Percentiles rank a stretch among this genome's conserved stretches.
Evolutionary conservation across 192 early-diverging fungal genomes (phyloP).

Genomic region (Linnemannia hyalina): DNA sequence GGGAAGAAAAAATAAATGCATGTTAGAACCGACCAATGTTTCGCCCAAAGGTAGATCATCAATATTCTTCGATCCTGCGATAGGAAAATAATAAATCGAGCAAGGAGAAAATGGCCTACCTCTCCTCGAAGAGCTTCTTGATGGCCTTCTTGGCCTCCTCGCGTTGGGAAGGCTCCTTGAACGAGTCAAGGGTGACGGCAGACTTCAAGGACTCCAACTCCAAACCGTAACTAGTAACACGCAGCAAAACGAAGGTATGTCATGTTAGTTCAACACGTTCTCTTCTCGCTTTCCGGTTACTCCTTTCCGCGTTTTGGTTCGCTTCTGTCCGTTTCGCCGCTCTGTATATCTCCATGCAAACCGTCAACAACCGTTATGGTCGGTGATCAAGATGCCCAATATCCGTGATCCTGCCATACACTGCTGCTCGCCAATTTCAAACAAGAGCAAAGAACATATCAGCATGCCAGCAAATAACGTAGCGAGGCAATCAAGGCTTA

Average conservation of each 20-base stretch:
- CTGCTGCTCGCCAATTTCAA: background rate
- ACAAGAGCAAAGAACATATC: background rate
- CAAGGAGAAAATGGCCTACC: slow-evolving; percentile 19
- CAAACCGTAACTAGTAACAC: slow-evolving; percentile 82
- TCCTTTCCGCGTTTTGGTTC: background rate
- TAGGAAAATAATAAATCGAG: background rate
- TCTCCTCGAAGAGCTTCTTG: slow-evolving; percentile 97
- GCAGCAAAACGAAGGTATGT: background rate
- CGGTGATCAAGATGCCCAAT: background rate
- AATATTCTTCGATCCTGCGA: background rate
- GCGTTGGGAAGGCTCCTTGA: slow-evolving; percentile 97
- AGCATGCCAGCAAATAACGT: background rate
- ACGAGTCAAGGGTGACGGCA: slow-evolving; percentile 85
- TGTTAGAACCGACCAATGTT: background rate
- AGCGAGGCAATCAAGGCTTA: slow-evolving; percentile 47
- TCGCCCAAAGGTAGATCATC: background rate
- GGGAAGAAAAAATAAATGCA: background rate
- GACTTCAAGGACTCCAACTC: slow-evolving; percentile 96
- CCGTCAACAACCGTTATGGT: background rate
- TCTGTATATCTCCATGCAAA: background rate
- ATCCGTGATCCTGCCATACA: background rate
- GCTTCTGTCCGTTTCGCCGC: too few relatives aligned
- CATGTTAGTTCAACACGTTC: background rate
- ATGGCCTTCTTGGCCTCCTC: slow-evolving; percentile 92
- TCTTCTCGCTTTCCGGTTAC: background rate